A percentile compares a stretch with the other conserved stretches of the same genome.
Conservation (phyloP, 768 basidiomycete species). For the Goffeauzyma gilvescens region DNA sequence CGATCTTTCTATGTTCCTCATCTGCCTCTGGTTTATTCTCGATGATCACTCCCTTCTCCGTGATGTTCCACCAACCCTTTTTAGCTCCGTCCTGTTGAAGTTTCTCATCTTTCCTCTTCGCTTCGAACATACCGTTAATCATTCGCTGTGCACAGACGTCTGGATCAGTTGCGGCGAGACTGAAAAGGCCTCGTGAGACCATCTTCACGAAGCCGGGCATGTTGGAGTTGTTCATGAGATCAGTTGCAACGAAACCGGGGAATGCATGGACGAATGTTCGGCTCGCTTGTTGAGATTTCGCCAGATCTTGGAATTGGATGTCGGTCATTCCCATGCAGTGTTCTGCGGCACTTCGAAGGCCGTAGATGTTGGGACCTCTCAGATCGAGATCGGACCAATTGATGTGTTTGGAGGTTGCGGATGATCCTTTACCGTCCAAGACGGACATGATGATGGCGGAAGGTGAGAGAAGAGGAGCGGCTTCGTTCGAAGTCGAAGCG, state of each 20-base stretch:
- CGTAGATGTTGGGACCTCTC: slow-evolving; percentile 4
- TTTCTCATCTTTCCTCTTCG: background rate
- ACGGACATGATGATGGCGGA: slow-evolving; percentile 10
- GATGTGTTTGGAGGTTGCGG: background rate
- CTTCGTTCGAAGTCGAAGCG: too few relatives aligned
- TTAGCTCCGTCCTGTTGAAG: background rate
- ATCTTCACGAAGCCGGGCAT: slow-evolving; percentile 1
- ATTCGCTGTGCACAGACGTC: slow-evolving; percentile 8
- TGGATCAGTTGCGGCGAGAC: slow-evolving; percentile 1
- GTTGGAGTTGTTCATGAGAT: background rate
- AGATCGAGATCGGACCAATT: slow-evolving; percentile 12
- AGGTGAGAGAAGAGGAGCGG: slow-evolving; percentile 4
- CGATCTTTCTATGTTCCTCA: slow-evolving; percentile 3
- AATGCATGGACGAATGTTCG: slow-evolving; percentile 6
- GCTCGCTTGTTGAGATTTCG: background rate
- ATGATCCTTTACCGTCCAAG: slow-evolving; percentile 5
- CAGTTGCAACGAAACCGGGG: slow-evolving; percentile 9
- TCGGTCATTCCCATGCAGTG: slow-evolving; percentile 10
- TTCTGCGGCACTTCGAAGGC: background rate
- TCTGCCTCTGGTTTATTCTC: slow-evolving; percentile 1
- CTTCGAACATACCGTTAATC: slow-evolving; percentile 1
- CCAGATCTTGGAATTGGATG: slow-evolving; percentile 6
- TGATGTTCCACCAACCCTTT: slow-evolving; percentile 5
- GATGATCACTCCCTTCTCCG: slow-evolving; percentile 8
- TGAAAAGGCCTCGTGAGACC: background rate